Percentiles rank a stretch among this genome's conserved stretches.
Evolutionary conservation across 129 eudicot species (phyloP).

Genomic region (Chrysanthemum makinoi): DNA sequence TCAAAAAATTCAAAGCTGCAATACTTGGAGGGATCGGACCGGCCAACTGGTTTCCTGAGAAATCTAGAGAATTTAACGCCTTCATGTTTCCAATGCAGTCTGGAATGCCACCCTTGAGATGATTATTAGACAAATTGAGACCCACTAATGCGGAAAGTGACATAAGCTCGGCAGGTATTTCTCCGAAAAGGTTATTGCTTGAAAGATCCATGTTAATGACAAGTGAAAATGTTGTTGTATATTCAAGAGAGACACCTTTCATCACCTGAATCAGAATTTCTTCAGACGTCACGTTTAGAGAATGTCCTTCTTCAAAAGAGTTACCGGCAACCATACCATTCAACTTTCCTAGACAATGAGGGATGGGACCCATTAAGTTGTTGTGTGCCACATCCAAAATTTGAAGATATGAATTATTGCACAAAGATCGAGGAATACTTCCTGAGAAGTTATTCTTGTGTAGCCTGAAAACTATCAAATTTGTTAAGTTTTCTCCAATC

Average conservation of each 20-base stretch:
- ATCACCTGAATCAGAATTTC: slow-evolving; percentile 1
- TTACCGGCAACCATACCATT: background rate
- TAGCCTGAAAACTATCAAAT: background rate
- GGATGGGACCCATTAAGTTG: slow-evolving; percentile 15
- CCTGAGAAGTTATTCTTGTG: background rate
- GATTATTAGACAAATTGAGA: slow-evolving; percentile 30
- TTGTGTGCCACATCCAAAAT: slow-evolving; percentile 16
- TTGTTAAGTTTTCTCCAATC: background rate
- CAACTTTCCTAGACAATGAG: slow-evolving; percentile 13
- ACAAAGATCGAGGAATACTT: background rate
- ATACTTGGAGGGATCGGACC: slow-evolving; percentile 24
- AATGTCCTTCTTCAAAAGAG: background rate
- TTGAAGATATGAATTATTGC: slow-evolving; percentile 7
- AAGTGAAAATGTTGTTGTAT: background rate
- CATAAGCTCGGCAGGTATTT: slow-evolving; percentile 20
- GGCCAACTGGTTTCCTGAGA: slow-evolving; percentile 18
- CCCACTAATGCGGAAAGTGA: background rate
- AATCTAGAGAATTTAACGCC: slow-evolving; percentile 22
- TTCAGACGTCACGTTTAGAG: background rate
- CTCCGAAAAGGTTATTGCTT: slow-evolving; percentile 18
- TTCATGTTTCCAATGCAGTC: slow-evolving; percentile 19
- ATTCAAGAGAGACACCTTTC: slow-evolving; percentile 18
- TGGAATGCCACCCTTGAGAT: slow-evolving; percentile 27
- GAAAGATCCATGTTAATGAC: slow-evolving; percentile 18
- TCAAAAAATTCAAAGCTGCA: background rate